A percentile compares a stretch with the other conserved stretches of the same genome.
Evolutionary conservation across 345 rosid genomes (phyloP).

Genomic region (Excoecaria cochinchinensis): DNA sequence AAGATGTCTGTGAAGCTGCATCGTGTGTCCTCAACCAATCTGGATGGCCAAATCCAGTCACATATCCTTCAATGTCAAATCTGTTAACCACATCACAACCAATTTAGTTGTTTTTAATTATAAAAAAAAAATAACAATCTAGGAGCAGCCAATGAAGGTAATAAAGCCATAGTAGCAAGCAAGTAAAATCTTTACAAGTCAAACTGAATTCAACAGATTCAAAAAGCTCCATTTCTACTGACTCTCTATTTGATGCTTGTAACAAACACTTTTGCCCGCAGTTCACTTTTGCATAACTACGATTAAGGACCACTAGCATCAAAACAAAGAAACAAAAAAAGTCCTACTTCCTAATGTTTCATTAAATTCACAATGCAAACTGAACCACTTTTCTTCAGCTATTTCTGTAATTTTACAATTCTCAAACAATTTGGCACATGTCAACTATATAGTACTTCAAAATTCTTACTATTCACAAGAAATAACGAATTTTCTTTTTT

Average conservation of each 20-base stretch:
- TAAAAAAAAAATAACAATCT: not conserved
- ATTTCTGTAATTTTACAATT: not conserved
- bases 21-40: constrained; percentile 84
- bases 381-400: not conserved
- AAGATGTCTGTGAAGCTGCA: constrained; percentile 56
- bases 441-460: not conserved
- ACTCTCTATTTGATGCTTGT: not conserved
- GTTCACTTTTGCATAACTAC: not conserved
- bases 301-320: not conserved
- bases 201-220: not conserved
- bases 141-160: not conserved
- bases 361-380: not conserved
- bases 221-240: not conserved
- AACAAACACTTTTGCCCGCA: not conserved
- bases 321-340: not conserved
- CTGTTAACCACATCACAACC: constrained; percentile 39
- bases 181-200: not conserved
- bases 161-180: not conserved
- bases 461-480: not conserved
- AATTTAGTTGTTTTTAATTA: constrained; percentile 5
- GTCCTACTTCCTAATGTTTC: not conserved
- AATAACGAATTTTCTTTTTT: not conserved
- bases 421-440: not conserved
- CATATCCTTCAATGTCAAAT: constrained; percentile 79
- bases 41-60: constrained; percentile 92